Evolutionary conservation across 306 rosid genomes (phyloP).

Genomic region (Gillenia trifoliata): DNA sequence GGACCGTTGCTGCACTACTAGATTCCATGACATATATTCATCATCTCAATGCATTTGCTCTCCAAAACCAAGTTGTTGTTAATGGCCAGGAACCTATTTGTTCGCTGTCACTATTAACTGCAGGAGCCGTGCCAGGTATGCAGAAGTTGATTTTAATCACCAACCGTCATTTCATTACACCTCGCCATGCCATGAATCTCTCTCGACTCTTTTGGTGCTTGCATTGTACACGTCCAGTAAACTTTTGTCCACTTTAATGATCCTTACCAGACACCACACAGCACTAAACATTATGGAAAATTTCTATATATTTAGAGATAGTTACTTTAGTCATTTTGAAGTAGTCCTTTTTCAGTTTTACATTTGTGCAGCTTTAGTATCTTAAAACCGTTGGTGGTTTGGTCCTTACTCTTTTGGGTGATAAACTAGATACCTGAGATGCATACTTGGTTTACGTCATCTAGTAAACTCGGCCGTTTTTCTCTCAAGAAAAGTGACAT

Average conservation of each 20-base stretch:
- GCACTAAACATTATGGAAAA: neutral
- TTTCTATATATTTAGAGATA: neutral
- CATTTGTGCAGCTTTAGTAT: neutral
- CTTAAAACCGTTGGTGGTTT: neutral
- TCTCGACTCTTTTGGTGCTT: neutral
- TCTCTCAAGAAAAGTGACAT: neutral
- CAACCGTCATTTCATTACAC: neutral
- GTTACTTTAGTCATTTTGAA: neutral
- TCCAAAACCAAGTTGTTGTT: constrained; percentile 35
- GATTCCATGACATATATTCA: constrained; percentile 57
- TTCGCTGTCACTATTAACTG: constrained; percentile 59
- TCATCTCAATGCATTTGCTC: constrained; percentile 49
- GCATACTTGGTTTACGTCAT: neutral
- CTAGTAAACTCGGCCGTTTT: neutral
- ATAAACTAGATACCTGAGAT: neutral
- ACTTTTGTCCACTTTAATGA: neutral
- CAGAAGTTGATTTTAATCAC: constrained; percentile 1
- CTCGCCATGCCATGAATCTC: neutral
- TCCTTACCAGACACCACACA: neutral
- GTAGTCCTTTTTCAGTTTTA: neutral
- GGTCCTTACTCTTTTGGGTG: neutral
- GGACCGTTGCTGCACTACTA: constrained; percentile 33
- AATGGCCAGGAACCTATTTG: constrained; percentile 57
- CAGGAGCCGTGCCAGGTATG: constrained; percentile 68
- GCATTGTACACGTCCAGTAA: neutral